These are phyloP conservation scores for Ganoderma sinense DNA, from an alignment of 1,284 basidiomycete genomes.

Conservation along the genomic window DNA sequence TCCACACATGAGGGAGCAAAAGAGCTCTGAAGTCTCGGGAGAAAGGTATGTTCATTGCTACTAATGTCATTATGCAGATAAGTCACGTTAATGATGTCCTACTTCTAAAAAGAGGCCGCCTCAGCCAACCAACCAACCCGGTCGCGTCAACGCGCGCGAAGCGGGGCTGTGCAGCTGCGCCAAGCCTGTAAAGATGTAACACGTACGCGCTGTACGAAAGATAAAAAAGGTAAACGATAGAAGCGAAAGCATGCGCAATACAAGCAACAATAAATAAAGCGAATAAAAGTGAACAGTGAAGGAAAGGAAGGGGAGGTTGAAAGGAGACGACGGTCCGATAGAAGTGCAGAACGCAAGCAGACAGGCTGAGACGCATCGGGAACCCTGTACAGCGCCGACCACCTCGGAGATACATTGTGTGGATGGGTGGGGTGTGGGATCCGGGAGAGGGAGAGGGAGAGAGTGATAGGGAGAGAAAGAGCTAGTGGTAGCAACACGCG, in stretches of 20 bases:
- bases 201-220: neutral
- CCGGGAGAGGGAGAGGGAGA: neutral
- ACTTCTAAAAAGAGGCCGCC: slow-evolving; percentile 20
- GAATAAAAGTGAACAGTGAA: slow-evolving; percentile 7
- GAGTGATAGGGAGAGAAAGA: slow-evolving; percentile 1
- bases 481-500: slow-evolving; percentile 24
- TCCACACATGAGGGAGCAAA: no score
- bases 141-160: slow-evolving; percentile 8
- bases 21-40: no score
- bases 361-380: slow-evolving; percentile 12
- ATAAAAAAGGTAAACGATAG: neutral
- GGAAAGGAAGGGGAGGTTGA: slow-evolving; percentile 3
- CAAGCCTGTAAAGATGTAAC: neutral
- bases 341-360: slow-evolving; percentile 2
- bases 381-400: neutral
- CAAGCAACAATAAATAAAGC: slow-evolving; percentile 34
- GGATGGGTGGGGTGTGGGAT: slow-evolving; percentile 1
- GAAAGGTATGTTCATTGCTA: neutral
- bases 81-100: slow-evolving; percentile 31
- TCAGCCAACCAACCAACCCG: slow-evolving; percentile 5
- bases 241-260: slow-evolving; percentile 24
- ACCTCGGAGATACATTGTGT: neutral
- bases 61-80: slow-evolving; percentile 29
- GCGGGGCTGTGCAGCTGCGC: neutral
- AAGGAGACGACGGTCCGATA: slow-evolving; percentile 12